Percentiles rank a stretch among this genome's conserved stretches.
Conservation (phyloP, 163 green algal genomes). For the Volvox carteri region DNA sequence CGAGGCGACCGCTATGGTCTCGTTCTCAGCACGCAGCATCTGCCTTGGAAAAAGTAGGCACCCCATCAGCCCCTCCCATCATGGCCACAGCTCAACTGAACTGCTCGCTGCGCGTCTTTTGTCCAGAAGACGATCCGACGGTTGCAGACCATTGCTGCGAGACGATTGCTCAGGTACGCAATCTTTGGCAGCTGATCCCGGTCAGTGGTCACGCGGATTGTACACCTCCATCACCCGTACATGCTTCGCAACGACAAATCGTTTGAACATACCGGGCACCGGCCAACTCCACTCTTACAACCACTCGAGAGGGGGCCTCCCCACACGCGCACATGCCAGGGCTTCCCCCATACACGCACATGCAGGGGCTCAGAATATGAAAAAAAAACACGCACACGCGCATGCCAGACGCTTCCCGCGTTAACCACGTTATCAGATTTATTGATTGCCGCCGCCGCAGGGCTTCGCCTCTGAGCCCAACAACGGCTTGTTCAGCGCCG, state of each 20-base stretch:
- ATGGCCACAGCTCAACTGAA: too few relatives aligned
- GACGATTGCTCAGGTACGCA: constrained; percentile 8
- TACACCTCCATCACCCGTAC: too few relatives aligned
- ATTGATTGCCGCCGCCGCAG: background rate
- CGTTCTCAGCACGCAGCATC: too few relatives aligned
- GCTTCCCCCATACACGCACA: background rate
- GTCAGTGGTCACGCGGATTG: too few relatives aligned
- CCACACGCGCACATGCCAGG: background rate
- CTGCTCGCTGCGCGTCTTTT: background rate
- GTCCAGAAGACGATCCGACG: background rate
- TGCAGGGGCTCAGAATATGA: background rate
- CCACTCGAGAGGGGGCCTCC: background rate
- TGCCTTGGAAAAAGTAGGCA: too few relatives aligned
- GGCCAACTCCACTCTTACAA: background rate
- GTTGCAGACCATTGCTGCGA: background rate
- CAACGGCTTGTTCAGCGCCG: constrained; percentile 10
- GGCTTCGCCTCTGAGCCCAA: constrained; percentile 34
- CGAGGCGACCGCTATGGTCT: background rate
- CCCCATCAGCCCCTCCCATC: too few relatives aligned
- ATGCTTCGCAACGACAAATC: background rate
- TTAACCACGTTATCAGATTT: background rate
- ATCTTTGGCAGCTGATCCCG: too few relatives aligned
- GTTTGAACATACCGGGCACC: background rate
- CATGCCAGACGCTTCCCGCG: background rate
- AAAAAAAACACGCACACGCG: background rate